Percentiles rank a stretch among this genome's conserved stretches.
Evolutionary conservation across 495 filamentous ascomycete genomes (phyloP).

Genomic region (Hypoxylon lienhwacheense): DNA sequence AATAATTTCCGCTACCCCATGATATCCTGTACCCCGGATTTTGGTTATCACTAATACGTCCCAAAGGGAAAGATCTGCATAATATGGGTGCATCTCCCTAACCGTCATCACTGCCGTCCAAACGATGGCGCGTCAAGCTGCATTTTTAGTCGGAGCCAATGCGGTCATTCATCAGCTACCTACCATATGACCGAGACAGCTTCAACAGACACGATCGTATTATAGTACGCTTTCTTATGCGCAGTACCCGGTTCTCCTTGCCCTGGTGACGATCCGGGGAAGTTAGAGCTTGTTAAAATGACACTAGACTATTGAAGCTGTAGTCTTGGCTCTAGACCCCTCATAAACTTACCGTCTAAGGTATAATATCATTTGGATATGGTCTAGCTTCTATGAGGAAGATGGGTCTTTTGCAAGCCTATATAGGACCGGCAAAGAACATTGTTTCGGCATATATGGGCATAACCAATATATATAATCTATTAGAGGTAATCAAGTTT

Average conservation of each 20-base stretch:
- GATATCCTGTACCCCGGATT: background rate
- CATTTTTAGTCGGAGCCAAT: slow-evolving; percentile 2
- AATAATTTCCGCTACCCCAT: background rate
- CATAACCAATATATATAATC: too few relatives aligned
- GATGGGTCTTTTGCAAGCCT: background rate
- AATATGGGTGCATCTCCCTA: slow-evolving; percentile 5
- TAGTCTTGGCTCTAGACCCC: slow-evolving; percentile 1
- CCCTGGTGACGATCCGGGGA: slow-evolving; percentile 15
- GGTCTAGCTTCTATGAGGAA: background rate
- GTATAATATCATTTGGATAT: background rate
- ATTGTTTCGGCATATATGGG: too few relatives aligned
- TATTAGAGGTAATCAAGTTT: too few relatives aligned
- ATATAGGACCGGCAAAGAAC: too few relatives aligned
- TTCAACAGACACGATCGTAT: too few relatives aligned
- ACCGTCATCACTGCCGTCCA: background rate
- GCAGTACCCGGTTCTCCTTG: slow-evolving; percentile 12
- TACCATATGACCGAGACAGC: slow-evolving; percentile 9
- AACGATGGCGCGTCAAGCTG: background rate
- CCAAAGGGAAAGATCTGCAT: background rate
- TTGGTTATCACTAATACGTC: slow-evolving; percentile 7
- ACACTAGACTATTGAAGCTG: background rate
- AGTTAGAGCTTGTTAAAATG: slow-evolving; percentile 3
- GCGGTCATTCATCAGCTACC: background rate
- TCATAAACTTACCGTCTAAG: background rate
- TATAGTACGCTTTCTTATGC: too few relatives aligned